Conservation (phyloP, 495 filamentous ascomycete species). For the Penicillium turbatum region DNA sequence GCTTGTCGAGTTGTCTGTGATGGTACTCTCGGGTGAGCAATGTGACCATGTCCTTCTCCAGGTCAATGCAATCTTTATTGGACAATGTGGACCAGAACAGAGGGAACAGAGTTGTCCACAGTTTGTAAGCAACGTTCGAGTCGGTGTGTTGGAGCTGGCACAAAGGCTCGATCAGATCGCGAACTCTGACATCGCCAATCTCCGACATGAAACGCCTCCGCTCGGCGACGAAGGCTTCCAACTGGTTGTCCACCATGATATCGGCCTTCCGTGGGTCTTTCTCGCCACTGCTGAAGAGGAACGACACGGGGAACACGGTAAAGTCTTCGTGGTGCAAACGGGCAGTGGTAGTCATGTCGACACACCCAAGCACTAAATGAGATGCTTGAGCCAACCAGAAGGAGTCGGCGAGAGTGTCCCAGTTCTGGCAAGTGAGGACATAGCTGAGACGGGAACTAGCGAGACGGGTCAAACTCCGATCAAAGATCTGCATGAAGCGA, state of each 20-base stretch:
- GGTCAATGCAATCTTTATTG: conserved; percentile 82
- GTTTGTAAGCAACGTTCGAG: conserved; percentile 67
- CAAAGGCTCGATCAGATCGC: conserved; percentile 85
- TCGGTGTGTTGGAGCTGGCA: conserved; percentile 94
- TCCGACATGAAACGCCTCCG: conserved; percentile 80
- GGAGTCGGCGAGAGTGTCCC: conserved; percentile 89
- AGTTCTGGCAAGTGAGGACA: conserved; percentile 89
- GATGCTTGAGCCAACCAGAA: conserved; percentile 96
- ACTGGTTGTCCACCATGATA: conserved; percentile 73
- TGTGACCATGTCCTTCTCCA: conserved; percentile 81
- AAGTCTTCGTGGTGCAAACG: conserved; percentile 82
- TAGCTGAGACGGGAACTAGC: conserved; percentile 83
- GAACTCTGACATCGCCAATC: conserved; percentile 74
- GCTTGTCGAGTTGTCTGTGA: conserved; percentile 83
- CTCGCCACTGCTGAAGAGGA: conserved; percentile 57
- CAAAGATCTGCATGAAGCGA: conserved; percentile 91
- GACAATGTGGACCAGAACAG: conserved; percentile 86
- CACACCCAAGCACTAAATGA: conserved; percentile 81
- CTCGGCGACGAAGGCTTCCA: conserved; percentile 70
- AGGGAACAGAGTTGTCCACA: conserved; percentile 89
- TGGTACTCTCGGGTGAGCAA: conserved; percentile 94
- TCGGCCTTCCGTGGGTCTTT: conserved; percentile 69
- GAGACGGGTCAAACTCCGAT: conserved; percentile 80
- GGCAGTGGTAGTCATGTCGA: conserved; percentile 74
- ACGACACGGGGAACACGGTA: conserved; percentile 63